Percentiles rank a stretch among this genome's conserved stretches.
phyloP scores from a whole-genome alignment of 1,139 yeast species.

The Taiozyma sp. region DNA sequence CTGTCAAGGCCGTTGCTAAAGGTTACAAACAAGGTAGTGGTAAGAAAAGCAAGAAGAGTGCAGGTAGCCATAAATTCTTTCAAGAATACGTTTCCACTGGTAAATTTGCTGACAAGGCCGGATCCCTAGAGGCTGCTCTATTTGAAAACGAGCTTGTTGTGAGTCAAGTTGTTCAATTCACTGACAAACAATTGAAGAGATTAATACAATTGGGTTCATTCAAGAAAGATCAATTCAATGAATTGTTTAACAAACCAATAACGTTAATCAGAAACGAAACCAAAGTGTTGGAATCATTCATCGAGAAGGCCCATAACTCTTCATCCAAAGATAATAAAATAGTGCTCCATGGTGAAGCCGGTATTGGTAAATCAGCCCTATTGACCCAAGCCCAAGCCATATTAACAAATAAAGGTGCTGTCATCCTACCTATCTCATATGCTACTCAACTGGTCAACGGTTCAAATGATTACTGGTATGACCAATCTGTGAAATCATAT shows the following conservation, averaged over 20 bases:
- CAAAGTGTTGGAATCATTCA: constrained; percentile 25
- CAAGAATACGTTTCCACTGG: constrained; percentile 6
- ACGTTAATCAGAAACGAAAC: constrained; percentile 44
- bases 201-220: constrained; percentile 41
- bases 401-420: constrained; percentile 42
- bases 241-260: constrained; percentile 52
- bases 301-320: constrained; percentile 20
- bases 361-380: constrained; percentile 77
- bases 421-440: constrained; percentile 64
- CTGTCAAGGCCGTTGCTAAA: constrained; percentile 10
- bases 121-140: not conserved
- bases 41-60: constrained; percentile 6
- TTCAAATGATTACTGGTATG: constrained; percentile 59
- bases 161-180: constrained; percentile 14
- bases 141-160: not conserved
- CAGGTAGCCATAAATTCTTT: constrained; percentile 10
- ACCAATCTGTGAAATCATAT: constrained; percentile 44
- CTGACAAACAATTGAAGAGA: constrained; percentile 17
- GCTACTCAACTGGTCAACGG: constrained; percentile 68
- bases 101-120: constrained; percentile 1
- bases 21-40: constrained; percentile 11
- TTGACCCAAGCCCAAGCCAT: constrained; percentile 69
- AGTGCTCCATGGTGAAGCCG: constrained; percentile 65
- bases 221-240: constrained; percentile 61
- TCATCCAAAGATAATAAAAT: constrained; percentile 43